These are phyloP conservation scores for Avena atlantica DNA, from an alignment of 176 grass and related monocot genomes.

Conservation along the genomic window DNA sequence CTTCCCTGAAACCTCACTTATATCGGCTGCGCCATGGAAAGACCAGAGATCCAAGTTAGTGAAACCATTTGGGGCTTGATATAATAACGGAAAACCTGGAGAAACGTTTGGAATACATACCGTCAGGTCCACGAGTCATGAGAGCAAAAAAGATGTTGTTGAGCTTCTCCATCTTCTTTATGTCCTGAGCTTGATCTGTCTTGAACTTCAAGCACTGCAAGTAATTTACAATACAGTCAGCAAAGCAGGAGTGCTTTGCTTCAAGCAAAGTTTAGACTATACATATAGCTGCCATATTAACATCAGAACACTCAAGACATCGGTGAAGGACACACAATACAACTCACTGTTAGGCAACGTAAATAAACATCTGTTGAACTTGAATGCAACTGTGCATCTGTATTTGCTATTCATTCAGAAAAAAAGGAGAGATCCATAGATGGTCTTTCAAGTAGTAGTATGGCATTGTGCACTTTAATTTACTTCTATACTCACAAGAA, in stretches of 20 bases:
- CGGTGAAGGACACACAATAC: not conserved
- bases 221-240: constrained; percentile 30
- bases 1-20: constrained; percentile 87
- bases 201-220: constrained; percentile 93
- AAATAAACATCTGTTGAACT: not conserved
- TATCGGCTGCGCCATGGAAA: constrained; percentile 61
- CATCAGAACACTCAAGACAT: not conserved
- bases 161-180: constrained; percentile 99
- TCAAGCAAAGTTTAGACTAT: not conserved
- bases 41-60: constrained; percentile 15
- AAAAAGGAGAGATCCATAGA: not conserved
- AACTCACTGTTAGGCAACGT: not conserved
- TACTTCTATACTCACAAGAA: not conserved
- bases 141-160: constrained; percentile 94
- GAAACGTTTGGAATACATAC: constrained; percentile 53
- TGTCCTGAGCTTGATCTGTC: constrained; percentile 95
- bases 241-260: not conserved
- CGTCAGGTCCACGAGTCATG: constrained; percentile 92
- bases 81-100: not conserved
- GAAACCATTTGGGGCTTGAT: not conserved
- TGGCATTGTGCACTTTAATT: not conserved
- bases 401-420: not conserved
- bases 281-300: not conserved
- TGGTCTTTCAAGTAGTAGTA: not conserved
- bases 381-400: not conserved